Conservation (phyloP, 2,329 filamentous ascomycete species). For the Claviceps citrina region DNA sequence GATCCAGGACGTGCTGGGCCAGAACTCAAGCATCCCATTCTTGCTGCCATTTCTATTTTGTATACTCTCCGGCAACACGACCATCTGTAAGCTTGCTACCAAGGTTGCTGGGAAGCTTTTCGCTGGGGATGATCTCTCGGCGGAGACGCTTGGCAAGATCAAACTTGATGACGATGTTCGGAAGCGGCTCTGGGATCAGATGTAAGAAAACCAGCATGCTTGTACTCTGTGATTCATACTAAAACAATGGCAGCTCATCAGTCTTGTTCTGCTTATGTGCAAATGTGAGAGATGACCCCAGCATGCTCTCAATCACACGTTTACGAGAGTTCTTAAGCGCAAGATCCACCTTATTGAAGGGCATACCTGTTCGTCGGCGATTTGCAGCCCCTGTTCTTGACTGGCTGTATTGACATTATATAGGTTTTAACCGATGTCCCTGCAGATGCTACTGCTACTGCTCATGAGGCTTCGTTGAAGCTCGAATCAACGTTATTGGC, state of each 20-base stretch:
- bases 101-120: slow-evolving; percentile 35
- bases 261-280: slow-evolving; percentile 35
- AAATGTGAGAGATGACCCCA: slow-evolving; percentile 26
- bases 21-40: slow-evolving; percentile 16
- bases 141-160: slow-evolving; percentile 12
- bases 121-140: slow-evolving; percentile 14
- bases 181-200: slow-evolving; percentile 37
- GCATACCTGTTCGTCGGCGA: slow-evolving; percentile 28
- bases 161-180: slow-evolving; percentile 15
- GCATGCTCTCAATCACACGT: slow-evolving; percentile 27
- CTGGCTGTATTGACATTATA: slow-evolving; percentile 6
- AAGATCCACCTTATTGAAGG: slow-evolving; percentile 35
- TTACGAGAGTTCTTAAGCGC: slow-evolving; percentile 43
- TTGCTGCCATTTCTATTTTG: slow-evolving; percentile 39
- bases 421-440: slow-evolving; percentile 40
- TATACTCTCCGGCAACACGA: slow-evolving; percentile 35
- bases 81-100: slow-evolving; percentile 32
- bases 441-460: slow-evolving; percentile 36
- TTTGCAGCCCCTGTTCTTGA: background rate
- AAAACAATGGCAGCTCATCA: slow-evolving; percentile 13
- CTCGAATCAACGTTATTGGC: slow-evolving; percentile 49
- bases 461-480: slow-evolving; percentile 35
- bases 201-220: slow-evolving; percentile 22
- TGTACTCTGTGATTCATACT: background rate
- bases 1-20: slow-evolving; percentile 16